phyloP scores from a whole-genome alignment of 2,329 filamentous ascomycete species.

The Mollisia scopiformis region DNA sequence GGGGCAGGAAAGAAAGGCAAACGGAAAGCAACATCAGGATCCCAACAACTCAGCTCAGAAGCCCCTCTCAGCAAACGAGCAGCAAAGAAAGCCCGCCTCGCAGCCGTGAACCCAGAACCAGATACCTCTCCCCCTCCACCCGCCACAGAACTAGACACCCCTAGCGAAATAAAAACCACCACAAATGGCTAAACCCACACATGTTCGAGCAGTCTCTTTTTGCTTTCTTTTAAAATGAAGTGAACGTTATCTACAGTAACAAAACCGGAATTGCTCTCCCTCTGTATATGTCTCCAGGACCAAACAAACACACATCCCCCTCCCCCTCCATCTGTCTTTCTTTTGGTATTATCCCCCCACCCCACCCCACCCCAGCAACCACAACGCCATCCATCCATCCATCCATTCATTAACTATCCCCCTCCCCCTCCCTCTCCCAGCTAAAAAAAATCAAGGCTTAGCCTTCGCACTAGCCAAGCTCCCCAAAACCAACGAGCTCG shows the following conservation, averaged over 20 bases:
- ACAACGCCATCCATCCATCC: background rate
- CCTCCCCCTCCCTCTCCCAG: background rate
- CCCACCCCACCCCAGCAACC: conserved; percentile 7
- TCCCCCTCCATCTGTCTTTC: background rate
- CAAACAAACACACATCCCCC: background rate
- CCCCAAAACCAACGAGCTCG: conserved; percentile 33
- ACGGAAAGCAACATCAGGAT: conserved; percentile 48
- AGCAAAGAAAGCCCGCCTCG: conserved; percentile 53
- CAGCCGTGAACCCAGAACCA: conserved; percentile 33
- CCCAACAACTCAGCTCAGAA: background rate
- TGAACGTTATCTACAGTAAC: conserved; percentile 31
- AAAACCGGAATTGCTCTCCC: background rate
- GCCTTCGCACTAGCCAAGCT: conserved; percentile 26
- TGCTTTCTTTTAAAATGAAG: conserved; percentile 16
- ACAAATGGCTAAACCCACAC: conserved; percentile 24
- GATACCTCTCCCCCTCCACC: background rate
- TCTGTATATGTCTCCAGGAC: conserved; percentile 17
- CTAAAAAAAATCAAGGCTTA: background rate
- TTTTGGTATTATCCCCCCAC: conserved; percentile 22
- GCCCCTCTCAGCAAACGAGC: conserved; percentile 54
- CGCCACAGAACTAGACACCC: conserved; percentile 7
- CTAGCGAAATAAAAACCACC: conserved; percentile 24
- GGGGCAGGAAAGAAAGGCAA: conserved; percentile 33
- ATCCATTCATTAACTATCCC: background rate
- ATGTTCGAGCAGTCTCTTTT: conserved; percentile 1